These are phyloP conservation scores for Usnea hakonensis DNA, from an alignment of 495 filamentous ascomycete species.

Conservation along the genomic window DNA sequence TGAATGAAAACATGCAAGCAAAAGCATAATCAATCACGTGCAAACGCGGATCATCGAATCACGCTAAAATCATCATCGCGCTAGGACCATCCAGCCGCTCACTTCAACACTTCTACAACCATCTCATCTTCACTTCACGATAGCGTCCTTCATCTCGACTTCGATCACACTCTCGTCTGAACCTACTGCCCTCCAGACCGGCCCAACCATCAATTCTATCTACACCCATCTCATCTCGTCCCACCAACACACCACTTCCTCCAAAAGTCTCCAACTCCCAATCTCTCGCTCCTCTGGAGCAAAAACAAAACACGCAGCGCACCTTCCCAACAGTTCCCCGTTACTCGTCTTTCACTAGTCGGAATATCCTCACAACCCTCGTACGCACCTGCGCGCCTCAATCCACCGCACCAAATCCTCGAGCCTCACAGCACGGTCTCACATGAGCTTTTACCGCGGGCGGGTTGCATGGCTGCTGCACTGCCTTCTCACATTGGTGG, in stretches of 20 bases:
- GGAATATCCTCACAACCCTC: constrained; percentile 48
- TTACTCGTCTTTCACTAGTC: constrained; percentile 46
- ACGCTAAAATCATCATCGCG: neutral
- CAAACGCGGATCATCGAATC: constrained; percentile 1
- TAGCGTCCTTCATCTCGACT: neutral
- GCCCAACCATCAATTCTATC: neutral
- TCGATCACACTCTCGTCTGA: neutral
- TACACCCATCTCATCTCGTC: neutral
- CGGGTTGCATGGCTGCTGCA: constrained; percentile 24
- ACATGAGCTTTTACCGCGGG: constrained; percentile 26
- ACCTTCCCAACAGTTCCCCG: constrained; percentile 64
- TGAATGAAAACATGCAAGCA: too few relatives aligned
- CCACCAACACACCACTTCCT: constrained; percentile 11
- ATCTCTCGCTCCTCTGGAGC: constrained; percentile 34
- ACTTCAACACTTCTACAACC: neutral
- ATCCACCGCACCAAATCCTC: constrained; percentile 23
- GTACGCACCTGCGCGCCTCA: constrained; percentile 26
- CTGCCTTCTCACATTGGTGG: constrained; percentile 18
- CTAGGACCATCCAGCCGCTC: neutral
- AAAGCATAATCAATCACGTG: constrained; percentile 5
- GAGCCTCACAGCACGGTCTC: constrained; percentile 44
- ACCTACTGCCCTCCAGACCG: constrained; percentile 5
- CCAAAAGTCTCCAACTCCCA: constrained; percentile 20
- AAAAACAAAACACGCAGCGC: constrained; percentile 44
- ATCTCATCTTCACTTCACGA: neutral